Percentiles rank a stretch among this genome's conserved stretches.
phyloP scores from a whole-genome alignment of 495 filamentous ascomycete species.

The Tirmania nivea region DNA sequence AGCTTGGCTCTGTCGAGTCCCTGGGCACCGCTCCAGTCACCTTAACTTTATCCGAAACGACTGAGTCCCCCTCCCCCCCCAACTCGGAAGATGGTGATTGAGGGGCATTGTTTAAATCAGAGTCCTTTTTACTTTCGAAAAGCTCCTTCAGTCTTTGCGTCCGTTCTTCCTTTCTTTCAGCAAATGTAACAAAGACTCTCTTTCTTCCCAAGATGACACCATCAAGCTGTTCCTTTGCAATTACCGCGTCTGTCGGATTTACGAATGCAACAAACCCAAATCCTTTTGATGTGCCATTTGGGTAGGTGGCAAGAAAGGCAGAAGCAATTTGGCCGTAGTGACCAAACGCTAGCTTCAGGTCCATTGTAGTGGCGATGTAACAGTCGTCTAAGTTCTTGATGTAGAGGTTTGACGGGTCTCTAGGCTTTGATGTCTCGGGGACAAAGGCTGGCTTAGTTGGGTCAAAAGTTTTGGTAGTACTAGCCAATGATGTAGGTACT shows the following conservation, averaged over 20 bases:
- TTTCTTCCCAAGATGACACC: constrained; percentile 29
- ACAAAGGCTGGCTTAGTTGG: constrained; percentile 1
- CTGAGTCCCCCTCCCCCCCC: neutral
- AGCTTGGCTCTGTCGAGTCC: neutral
- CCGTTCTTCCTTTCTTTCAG: constrained; percentile 19
- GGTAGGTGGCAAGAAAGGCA: constrained; percentile 72
- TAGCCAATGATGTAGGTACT: neutral
- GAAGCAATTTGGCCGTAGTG: constrained; percentile 83
- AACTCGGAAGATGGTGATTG: neutral
- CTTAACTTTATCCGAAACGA: neutral
- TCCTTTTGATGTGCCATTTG: constrained; percentile 80
- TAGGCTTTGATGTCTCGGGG: constrained; percentile 15
- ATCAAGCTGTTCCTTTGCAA: constrained; percentile 77
- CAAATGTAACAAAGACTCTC: constrained; percentile 18
- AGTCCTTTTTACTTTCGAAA: neutral
- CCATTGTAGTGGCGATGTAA: constrained; percentile 20
- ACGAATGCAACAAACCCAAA: constrained; percentile 97
- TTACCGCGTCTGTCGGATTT: constrained; percentile 66
- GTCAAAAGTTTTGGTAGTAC: neutral
- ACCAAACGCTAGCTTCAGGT: constrained; percentile 50
- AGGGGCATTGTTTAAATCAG: neutral
- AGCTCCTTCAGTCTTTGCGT: constrained; percentile 14
- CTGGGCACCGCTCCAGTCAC: neutral
- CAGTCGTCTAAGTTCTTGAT: constrained; percentile 67
- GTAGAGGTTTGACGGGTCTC: constrained; percentile 59